These are phyloP conservation scores for Dicorynia guianensis DNA, from an alignment of 306 rosid species.

Conservation along the genomic window DNA sequence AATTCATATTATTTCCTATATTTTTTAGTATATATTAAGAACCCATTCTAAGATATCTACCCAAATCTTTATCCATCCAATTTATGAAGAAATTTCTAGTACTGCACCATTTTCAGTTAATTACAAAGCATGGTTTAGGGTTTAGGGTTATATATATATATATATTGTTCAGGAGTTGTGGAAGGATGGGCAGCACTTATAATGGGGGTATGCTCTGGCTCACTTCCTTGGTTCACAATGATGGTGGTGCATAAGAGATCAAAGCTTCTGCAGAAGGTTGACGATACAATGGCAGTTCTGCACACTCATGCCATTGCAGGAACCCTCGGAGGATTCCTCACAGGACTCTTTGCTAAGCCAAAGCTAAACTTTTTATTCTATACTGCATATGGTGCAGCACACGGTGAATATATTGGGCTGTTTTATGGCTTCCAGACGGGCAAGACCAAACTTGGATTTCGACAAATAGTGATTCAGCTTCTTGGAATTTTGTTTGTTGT, in stretches of 20 bases:
- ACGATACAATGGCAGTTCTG: slow-evolving; percentile 62
- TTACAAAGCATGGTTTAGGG: neutral
- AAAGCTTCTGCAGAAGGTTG: slow-evolving; percentile 52
- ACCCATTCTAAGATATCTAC: no score
- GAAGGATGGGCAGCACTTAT: slow-evolving; percentile 63
- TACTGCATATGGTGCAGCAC: neutral
- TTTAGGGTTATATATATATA: neutral
- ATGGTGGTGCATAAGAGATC: slow-evolving; percentile 61
- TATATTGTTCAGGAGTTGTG: slow-evolving; percentile 45
- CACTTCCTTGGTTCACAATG: slow-evolving; percentile 61
- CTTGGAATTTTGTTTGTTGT: slow-evolving; percentile 47
- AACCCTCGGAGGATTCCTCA: slow-evolving; percentile 53
- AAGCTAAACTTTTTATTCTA: slow-evolving; percentile 42
- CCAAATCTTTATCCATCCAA: no score
- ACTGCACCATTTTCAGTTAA: no score
- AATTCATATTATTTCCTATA: no score
- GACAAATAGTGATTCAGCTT: slow-evolving; percentile 48
- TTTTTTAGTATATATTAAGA: no score
- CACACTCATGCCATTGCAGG: slow-evolving; percentile 66
- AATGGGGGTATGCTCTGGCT: slow-evolving; percentile 58
- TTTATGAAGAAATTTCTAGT: no score
- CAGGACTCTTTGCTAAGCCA: slow-evolving; percentile 58
- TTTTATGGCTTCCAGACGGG: slow-evolving; percentile 45
- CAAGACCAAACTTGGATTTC: neutral
- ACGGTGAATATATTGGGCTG: slow-evolving; percentile 43